Percentiles rank a stretch among this genome's conserved stretches.
Evolutionary conservation across 768 basidiomycete species (phyloP).

Genomic region (Gloeopeniophorella convolvens): DNA sequence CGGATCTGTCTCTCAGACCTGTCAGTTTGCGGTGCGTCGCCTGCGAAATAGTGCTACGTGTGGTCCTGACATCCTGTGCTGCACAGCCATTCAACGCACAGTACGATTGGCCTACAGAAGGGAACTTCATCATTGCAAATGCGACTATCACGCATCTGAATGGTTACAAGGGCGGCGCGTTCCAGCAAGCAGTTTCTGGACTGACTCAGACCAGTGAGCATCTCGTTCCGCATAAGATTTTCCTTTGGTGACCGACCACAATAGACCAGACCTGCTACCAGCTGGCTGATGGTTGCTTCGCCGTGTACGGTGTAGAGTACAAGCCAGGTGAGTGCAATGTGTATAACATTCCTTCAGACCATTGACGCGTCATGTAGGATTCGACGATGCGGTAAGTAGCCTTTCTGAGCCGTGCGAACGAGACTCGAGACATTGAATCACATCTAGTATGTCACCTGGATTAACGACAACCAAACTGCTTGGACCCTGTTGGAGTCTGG

Average conservation of each 20-base stretch:
- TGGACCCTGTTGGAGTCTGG: constrained; percentile 36
- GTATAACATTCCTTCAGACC: not conserved
- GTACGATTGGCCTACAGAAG: constrained; percentile 9
- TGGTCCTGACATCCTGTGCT: not conserved
- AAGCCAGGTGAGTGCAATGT: constrained; percentile 21
- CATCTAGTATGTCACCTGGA: constrained; percentile 40
- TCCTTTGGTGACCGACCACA: too few relatives aligned
- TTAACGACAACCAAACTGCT: constrained; percentile 30
- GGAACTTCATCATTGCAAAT: not conserved
- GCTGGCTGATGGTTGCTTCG: constrained; percentile 29
- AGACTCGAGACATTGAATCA: too few relatives aligned
- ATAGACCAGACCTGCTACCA: constrained; percentile 28
- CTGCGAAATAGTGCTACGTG: not conserved
- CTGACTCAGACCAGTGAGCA: constrained; percentile 53
- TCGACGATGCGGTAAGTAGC: too few relatives aligned
- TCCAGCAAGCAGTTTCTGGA: constrained; percentile 81
- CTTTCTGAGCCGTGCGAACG: too few relatives aligned
- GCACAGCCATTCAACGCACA: constrained; percentile 17
- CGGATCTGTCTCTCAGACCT: constrained; percentile 12
- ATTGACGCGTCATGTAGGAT: not conserved
- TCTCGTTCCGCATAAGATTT: too few relatives aligned
- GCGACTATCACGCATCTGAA: constrained; percentile 32
- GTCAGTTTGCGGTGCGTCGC: constrained; percentile 21
- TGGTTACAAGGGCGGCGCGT: constrained; percentile 65
- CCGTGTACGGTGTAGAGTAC: constrained; percentile 42